phyloP scores from a whole-genome alignment of 257 asterid species.

The Cynanchum wilfordii region DNA sequence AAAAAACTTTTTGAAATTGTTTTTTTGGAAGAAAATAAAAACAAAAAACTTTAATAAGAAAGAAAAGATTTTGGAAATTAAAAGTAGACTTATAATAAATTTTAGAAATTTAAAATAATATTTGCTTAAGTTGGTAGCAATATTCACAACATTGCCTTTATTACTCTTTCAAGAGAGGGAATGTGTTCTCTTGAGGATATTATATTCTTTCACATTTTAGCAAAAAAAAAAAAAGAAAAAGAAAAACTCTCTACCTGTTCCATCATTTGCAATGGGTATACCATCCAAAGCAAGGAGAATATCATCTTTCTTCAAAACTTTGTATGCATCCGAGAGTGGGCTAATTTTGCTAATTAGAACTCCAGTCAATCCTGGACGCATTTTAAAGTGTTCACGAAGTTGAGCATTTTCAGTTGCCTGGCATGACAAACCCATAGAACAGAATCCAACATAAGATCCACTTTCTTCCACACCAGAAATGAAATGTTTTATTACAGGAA shows the following conservation, averaged over 20 bases:
- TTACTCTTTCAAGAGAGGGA: neutral
- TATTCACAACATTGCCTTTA: neutral
- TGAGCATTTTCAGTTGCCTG: conserved; percentile 89
- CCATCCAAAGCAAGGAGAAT: conserved; percentile 89
- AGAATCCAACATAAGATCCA: conserved; percentile 83
- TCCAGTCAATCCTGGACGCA: conserved; percentile 73
- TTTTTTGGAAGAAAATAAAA: too few relatives aligned
- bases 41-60: too few relatives aligned
- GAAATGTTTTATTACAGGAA: conserved; percentile 88
- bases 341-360: conserved; percentile 78
- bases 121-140: too few relatives aligned
- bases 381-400: conserved; percentile 65
- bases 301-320: conserved; percentile 68
- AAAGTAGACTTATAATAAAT: too few relatives aligned
- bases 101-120: too few relatives aligned
- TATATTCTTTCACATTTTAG: neutral
- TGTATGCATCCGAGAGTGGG: conserved; percentile 71
- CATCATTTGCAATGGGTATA: conserved; percentile 83
- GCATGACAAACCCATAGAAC: conserved; percentile 90
- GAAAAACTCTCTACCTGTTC: conserved; percentile 61
- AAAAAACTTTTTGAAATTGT: too few relatives aligned
- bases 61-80: too few relatives aligned
- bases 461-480: conserved; percentile 82
- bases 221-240: neutral
- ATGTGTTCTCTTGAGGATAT: neutral